Base-by-base conservation (phyloP, 306 rosid genomes). In the Begonia loranthoides region DNA sequence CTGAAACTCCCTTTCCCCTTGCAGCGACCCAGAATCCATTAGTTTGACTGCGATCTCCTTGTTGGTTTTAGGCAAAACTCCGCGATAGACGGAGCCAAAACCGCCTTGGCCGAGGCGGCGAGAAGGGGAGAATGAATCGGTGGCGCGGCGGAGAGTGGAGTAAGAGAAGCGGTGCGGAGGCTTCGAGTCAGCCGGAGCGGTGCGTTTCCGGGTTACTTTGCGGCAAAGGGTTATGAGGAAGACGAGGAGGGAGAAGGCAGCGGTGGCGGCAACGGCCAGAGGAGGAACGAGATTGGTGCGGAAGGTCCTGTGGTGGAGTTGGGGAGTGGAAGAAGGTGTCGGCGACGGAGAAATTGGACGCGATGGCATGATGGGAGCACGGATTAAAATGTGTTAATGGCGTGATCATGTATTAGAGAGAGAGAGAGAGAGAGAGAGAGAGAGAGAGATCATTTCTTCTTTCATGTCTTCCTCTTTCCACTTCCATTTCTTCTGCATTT, bases 1-100 rank as follows among this genome's bases (percentile, higher is more conserved):
- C 65, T 92, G 88, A 45, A 92, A 92, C 66, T 92, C 99, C 1
- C 95, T 84, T 57, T 90, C 99, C 28, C 88, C 86, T 61, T 90
- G 97, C 4, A 71, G 72, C 11, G 94, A 86, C 0, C 88, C 66
- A 9, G 93, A 75, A 67, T 86, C 88, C 94, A 92, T 80, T 46
- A 76, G 73, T 70, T 92, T 92, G 45, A 92, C 96, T 9, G 99
- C 99, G 51, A 92, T 49, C 19, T 79, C 76, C 0, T 61, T 55
- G 0, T 59, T 64, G 59, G 69, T 63, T 9, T 73, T 38, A 0
- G 79, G 87, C 1, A 80, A 71, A 0, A 48, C 54, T 1, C 93
- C 99, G 17, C 75, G 60, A 64, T 60, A 92, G 9, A 92, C 99
- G 13, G 93, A 74, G n/a, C 99, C 99, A 43, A 75, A 92, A 10